A percentile compares a stretch with the other conserved stretches of the same genome.
phyloP scores from a whole-genome alignment of 768 basidiomycete species.

The Pleurotus eryngii region DNA sequence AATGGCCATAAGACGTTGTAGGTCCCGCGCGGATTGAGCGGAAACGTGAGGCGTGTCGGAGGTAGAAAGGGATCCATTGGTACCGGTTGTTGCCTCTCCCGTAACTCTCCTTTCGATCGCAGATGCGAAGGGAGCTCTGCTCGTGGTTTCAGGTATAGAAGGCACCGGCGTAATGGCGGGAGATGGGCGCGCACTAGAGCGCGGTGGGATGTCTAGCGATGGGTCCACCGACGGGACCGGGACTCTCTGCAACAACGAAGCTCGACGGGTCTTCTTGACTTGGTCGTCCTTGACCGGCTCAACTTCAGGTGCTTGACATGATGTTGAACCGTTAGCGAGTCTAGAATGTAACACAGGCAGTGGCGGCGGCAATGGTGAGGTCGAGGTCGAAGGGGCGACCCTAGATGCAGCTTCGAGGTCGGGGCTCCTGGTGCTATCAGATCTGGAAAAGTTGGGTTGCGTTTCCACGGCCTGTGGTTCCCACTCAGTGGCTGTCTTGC shows the following conservation, averaged over 20 bases:
- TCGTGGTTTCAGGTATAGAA: conserved; percentile 1
- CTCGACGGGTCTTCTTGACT: background rate
- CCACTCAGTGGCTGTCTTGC: conserved; percentile 26
- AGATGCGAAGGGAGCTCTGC: background rate
- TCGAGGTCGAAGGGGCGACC: background rate
- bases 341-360: background rate
- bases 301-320: background rate
- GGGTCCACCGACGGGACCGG: conserved; percentile 5
- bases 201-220: background rate
- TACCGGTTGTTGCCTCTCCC: background rate
- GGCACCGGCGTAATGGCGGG: background rate
- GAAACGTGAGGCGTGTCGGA: conserved; percentile 29
- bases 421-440: background rate
- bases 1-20: conserved; percentile 61
- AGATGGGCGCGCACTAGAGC: background rate
- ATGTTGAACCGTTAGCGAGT: background rate
- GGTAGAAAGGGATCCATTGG: conserved; percentile 11
- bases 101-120: background rate
- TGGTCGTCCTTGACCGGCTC: background rate
- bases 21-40: conserved; percentile 52
- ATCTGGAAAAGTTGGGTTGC: background rate
- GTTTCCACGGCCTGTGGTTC: conserved; percentile 11
- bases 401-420: background rate
- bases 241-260: conserved; percentile 1
- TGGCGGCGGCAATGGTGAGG: background rate